Percentiles rank a stretch among this genome's conserved stretches.
Conservation (phyloP, 179 eudicot species). For the Beta lomatogona region DNA sequence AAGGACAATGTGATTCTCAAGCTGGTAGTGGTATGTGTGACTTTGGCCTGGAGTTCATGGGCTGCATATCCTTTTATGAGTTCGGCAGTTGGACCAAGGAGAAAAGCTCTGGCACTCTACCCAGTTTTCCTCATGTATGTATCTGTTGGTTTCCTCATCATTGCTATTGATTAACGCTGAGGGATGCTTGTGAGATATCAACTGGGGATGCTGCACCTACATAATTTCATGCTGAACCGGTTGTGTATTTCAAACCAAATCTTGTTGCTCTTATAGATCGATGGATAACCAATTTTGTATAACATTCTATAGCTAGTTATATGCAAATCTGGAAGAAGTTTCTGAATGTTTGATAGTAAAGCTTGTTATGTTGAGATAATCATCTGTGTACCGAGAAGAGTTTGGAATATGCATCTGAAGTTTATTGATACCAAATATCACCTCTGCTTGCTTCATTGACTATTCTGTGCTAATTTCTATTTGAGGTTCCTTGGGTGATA, state of each 20-base stretch:
- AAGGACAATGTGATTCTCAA: constrained; percentile 75
- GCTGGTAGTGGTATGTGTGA: constrained; percentile 70
- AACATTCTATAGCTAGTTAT: constrained; percentile 31
- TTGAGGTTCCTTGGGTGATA: too few species aligned
- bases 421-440: not conserved
- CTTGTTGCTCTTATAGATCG: constrained; percentile 12
- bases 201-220: not conserved
- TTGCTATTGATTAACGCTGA: constrained; percentile 66
- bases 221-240: constrained; percentile 14
- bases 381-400: not conserved
- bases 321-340: constrained; percentile 4
- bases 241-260: constrained; percentile 28
- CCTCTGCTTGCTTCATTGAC: not conserved
- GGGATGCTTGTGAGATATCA: not conserved
- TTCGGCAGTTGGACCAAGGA: constrained; percentile 86
- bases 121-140: constrained; percentile 97
- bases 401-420: not conserved
- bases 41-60: constrained; percentile 98
- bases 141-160: constrained; percentile 95
- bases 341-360: constrained; percentile 1
- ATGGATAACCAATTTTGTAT: constrained; percentile 35
- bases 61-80: constrained; percentile 99
- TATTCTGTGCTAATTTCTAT: not conserved
- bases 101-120: constrained; percentile 96
- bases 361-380: not conserved